Base-by-base conservation (phyloP, 352 stramenopile genomes). In the Phytopythium kandeliae region DNA sequence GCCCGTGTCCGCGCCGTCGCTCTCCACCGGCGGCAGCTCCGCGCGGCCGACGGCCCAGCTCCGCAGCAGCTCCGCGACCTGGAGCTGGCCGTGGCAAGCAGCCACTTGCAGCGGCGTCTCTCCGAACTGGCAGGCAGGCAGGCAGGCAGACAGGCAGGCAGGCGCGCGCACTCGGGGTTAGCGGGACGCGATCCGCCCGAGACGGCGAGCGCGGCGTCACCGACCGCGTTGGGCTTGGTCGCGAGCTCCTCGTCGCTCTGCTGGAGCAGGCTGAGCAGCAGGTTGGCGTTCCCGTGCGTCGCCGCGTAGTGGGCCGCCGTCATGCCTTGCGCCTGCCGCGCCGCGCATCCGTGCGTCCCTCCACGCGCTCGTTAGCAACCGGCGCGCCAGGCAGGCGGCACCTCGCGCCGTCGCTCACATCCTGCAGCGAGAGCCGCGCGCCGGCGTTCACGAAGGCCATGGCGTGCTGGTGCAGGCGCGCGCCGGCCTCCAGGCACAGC, bases 361-460 rank as follows among this genome's bases (percentile, higher is more conserved):
- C n/a, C n/a, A n/a, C n/a, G n/a, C n/a, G n/a, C n/a, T n/a, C n/a
- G n/a, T n/a, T n/a, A n/a, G n/a, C n/a, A n/a, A n/a, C n/a, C n/a
- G n/a, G n/a, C n/a, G n/a, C n/a, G n/a, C n/a, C n/a, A n/a, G n/a
- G n/a, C n/a, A n/a, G n/a, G n/a, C n/a, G n/a, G n/a, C n/a, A n/a
- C n/a, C n/a, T 10, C 28, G 28, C 28, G 28, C 28, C 9, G 28
- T 31, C 4, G 28, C 28, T 31, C 45, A 90, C 82, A 48, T 92
- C 82, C 62, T 84, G 77, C 19, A 85, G 63, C 4, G 57, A 64
- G 33, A 89, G 53, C 42, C 80, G 46, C 16, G 75, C 69, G 16
- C 71, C 78, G 45, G 82, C 73, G 47, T 89, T 88, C 1, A 92
- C 51, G 47, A 90, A 78, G 22, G 85, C 63, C 74, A 91, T 89